Base-by-base conservation (phyloP, 2,329 filamentous ascomycete genomes). In the Alternaria burnsii region DNA sequence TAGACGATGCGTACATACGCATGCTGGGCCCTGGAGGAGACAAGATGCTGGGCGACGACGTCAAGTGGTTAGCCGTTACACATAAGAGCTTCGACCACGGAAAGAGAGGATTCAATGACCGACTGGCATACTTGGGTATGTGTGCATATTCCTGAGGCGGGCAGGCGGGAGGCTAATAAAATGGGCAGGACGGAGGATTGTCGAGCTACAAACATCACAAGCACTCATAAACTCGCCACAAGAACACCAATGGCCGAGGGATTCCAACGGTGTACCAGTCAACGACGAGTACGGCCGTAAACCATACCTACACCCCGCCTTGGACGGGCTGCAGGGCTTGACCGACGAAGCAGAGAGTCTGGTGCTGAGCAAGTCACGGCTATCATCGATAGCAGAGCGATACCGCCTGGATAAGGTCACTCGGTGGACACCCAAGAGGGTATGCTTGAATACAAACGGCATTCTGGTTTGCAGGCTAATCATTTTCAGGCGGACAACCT, bases 1-100 rank as follows among this genome's bases (percentile, higher is more conserved):
- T 99, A 56, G 91, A 98, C 76, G 83, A 86, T 50, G 91, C 93
- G 78, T 97, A 97, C 79, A 84, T 86, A 67, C 84, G 84, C 54
- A 86, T 98, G 69, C 81, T 98, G 56, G 94, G 94, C 6, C 83
- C 83, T 47, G 88, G 86, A 46, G 92, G 91, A 58, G 87, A 91
- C 68, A 87, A 86, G 70, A 78, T 95, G 77, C 84, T 99, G 59
- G 89, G 91, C 2, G 94, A 97, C 16, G 94, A 99, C 81, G 85
- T 95, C 63, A 98, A 97, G 82, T 99, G 95, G 95, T 83, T 98
- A 73, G 94, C 94, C 30, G 88, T 99, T 57, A 99, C 95, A 67
- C 95, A 98, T 80, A 98, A 98, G 87, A 97, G 93, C 80, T 98
- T 97, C 75, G 94, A 99, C 77, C 93, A 98, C 76, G 95, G 94